Evolutionary conservation across 495 filamentous ascomycete species (phyloP).

Genomic region (Lasiosphaeria ovina): DNA sequence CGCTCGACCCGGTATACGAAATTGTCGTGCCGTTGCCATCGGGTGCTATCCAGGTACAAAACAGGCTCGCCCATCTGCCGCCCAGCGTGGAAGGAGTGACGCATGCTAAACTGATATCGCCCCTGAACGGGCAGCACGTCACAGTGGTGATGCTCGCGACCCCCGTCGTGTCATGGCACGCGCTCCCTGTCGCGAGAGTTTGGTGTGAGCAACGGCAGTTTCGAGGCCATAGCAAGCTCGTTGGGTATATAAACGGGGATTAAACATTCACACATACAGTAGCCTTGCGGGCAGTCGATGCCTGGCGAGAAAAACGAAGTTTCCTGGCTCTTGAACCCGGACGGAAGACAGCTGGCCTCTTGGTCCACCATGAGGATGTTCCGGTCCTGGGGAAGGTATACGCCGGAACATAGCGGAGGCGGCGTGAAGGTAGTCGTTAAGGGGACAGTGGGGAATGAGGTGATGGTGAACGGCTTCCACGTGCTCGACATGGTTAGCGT

Average conservation of each 20-base stretch:
- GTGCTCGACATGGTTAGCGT: too few relatives aligned
- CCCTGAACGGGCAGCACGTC: slow-evolving; percentile 25
- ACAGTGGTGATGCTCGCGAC: slow-evolving; percentile 28
- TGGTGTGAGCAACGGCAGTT: too few relatives aligned
- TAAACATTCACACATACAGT: slow-evolving; percentile 3
- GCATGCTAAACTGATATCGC: slow-evolving; percentile 17
- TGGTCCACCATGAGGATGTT: slow-evolving; percentile 20
- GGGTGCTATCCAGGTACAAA: slow-evolving; percentile 25
- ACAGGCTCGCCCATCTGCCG: slow-evolving; percentile 16
- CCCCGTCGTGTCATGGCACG: slow-evolving; percentile 19
- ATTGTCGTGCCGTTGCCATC: slow-evolving; percentile 4
- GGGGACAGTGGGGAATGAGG: slow-evolving; percentile 18
- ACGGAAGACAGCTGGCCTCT: slow-evolving; percentile 20
- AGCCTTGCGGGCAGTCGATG: slow-evolving; percentile 27
- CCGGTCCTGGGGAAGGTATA: slow-evolving; percentile 10
- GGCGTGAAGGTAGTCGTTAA: slow-evolving; percentile 27
- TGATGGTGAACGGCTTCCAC: slow-evolving; percentile 4
- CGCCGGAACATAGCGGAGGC: slow-evolving; percentile 17
- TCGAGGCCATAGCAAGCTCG: too few relatives aligned
- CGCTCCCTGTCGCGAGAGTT: not conserved
- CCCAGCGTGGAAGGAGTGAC: slow-evolving; percentile 17
- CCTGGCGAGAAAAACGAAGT: slow-evolving; percentile 30
- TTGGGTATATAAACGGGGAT: too few relatives aligned
- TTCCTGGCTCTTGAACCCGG: slow-evolving; percentile 17
- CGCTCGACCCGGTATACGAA: slow-evolving; percentile 11